phyloP scores from a whole-genome alignment of 208 protist genomes.

The Trichomonas tenax region DNA sequence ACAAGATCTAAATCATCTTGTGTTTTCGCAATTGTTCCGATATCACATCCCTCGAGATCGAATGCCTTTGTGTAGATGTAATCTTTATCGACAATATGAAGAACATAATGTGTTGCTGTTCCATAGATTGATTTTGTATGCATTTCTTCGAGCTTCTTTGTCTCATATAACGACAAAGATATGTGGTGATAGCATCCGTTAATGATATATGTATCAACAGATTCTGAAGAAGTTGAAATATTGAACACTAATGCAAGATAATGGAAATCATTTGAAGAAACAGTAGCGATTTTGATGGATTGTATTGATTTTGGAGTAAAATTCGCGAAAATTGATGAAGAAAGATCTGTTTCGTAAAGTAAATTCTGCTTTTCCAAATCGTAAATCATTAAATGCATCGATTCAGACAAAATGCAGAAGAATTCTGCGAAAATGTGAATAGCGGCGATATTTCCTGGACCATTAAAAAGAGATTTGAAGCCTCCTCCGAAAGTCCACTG shows the following conservation, averaged over 20 bases:
- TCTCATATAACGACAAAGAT: not conserved
- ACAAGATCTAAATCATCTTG: not conserved
- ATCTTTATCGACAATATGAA: not conserved
- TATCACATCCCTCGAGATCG: not conserved
- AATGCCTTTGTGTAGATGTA: not conserved
- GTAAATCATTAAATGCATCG: not conserved
- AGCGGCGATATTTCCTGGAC: not conserved
- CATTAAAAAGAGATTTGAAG: not conserved
- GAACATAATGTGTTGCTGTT: not conserved
- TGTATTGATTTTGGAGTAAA: not conserved
- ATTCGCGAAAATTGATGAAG: not conserved
- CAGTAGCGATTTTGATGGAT: not conserved
- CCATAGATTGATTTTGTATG: not conserved
- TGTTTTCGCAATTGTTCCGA: not conserved
- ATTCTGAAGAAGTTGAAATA: not conserved
- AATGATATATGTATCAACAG: not conserved
- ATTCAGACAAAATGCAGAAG: not conserved
- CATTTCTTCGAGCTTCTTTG: not conserved
- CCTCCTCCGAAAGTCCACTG: not conserved
- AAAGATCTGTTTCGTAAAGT: not conserved
- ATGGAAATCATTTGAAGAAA: not conserved
- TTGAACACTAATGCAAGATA: not conserved
- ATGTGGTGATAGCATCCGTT: not conserved
- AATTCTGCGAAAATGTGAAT: not conserved
- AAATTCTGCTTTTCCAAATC: not conserved